Evolutionary conservation across 371 early-diverging fungal species (phyloP), one percentile per base, ranked within the genome.

Genomic region (Parasitella parasitica): DNA sequence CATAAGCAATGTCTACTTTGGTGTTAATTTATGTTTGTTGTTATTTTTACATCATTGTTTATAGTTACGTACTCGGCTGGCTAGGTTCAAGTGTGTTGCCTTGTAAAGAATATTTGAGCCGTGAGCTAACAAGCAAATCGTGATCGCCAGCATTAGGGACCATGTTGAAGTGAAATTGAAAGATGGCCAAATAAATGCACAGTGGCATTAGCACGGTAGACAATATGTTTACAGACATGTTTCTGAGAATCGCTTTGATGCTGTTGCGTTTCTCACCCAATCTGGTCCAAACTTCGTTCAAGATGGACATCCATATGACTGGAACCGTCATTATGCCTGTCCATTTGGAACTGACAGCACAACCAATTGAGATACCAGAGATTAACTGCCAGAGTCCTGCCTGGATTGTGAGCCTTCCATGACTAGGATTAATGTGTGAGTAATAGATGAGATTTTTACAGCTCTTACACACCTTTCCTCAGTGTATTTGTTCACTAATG

Each of bases 161-260:
- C n/a, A 91, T 61, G 16, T 58, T 41, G 61, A 97, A 96, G 70
- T 99, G 98, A 8, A 95, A 59, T 22, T 80, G 75, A 75, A 96
- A 97, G 15, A 91, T 68, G 7, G 83, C 63, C 53, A 88, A 36
- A 69, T 99, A 99, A 0, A 97, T 70, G 16, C 71, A 59, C 2
- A 90, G n/a, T 0, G 99, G 99, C 15, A 97, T 54, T 1, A 86
- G 55, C 6, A 94, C 83, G 46, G 98, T 77, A 55, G 82, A 86
- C 36, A 93, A 20, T 6, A 81, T 81, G n/a, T 90, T 78, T 20
- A 87, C 72, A 0, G 64, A 20, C 24, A 87, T 65, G 34, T 89
- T 86, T 35, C 66, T 64, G 5, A 71, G 46, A 28, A 80, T 49
- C 7, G 26, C 20, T 75, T 67, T 76, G 59, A 79, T 15, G 75